A percentile compares a stretch with the other conserved stretches of the same genome.
Evolutionary conservation across 2,329 filamentous ascomycete species (phyloP).

Genomic region (Colletotrichum acutatum): DNA sequence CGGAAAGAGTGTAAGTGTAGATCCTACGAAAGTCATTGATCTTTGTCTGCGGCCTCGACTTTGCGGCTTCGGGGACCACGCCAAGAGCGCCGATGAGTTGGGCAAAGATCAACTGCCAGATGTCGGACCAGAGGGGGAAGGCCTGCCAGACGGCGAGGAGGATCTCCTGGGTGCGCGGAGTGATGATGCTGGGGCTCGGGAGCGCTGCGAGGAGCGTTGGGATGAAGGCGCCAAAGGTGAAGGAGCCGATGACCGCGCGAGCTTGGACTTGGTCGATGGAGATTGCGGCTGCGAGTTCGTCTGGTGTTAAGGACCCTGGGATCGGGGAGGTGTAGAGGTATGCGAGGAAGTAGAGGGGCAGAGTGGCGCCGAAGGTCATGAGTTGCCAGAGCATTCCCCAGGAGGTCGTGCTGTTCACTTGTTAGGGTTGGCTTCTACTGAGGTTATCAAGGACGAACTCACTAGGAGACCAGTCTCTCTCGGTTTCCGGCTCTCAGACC

Average conservation of each 20-base stretch:
- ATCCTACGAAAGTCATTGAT: constrained; percentile 12
- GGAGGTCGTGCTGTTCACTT: constrained; percentile 27
- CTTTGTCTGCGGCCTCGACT: background rate
- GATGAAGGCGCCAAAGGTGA: constrained; percentile 37
- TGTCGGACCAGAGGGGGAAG: constrained; percentile 38
- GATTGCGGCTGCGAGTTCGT: constrained; percentile 16
- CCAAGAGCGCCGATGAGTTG: background rate
- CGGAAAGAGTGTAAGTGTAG: constrained; percentile 29
- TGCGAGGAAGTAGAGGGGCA: constrained; percentile 39
- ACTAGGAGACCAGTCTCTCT: constrained; percentile 37
- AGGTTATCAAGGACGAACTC: background rate
- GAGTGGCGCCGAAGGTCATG: constrained; percentile 38
- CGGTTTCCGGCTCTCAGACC: constrained; percentile 37
- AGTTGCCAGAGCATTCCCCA: constrained; percentile 40
- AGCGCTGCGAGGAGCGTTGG: constrained; percentile 36
- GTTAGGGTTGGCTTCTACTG: background rate
- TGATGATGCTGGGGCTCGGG: constrained; percentile 32
- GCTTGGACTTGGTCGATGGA: constrained; percentile 33
- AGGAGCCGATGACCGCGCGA: constrained; percentile 18
- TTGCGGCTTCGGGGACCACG: background rate
- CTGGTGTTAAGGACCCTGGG: background rate
- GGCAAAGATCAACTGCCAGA: constrained; percentile 29
- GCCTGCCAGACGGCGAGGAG: constrained; percentile 39
- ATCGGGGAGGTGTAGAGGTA: constrained; percentile 39
- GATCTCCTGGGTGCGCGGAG: constrained; percentile 35